Conservation (phyloP, 192 early-diverging fungal genomes). For the Bifiguratus adelaidae region DNA sequence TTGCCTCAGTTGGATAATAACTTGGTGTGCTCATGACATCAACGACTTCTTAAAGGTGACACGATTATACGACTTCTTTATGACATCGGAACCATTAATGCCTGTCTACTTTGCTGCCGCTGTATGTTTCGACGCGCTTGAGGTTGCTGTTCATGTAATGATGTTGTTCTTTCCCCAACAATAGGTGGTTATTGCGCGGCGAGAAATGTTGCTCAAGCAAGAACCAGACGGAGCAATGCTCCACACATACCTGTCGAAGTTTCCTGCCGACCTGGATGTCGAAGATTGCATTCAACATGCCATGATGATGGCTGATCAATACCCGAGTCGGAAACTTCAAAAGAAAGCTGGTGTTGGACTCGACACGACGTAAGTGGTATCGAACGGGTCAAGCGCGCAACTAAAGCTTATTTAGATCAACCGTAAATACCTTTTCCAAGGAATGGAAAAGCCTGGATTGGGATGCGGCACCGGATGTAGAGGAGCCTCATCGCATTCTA, state of each 20-base stretch:
- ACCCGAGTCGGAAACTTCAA: slow-evolving; percentile 22
- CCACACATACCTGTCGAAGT: slow-evolving; percentile 36
- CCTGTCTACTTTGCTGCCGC: slow-evolving; percentile 30
- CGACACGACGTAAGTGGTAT: slow-evolving; percentile 15
- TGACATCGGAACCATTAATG: slow-evolving; percentile 37
- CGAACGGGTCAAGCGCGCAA: not conserved
- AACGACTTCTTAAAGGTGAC: slow-evolving; percentile 24
- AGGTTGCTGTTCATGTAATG: not conserved
- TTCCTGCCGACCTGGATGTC: slow-evolving; percentile 32
- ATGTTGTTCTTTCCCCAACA: not conserved
- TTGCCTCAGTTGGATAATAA: slow-evolving; percentile 45
- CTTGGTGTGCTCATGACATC: slow-evolving; percentile 48
- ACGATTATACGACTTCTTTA: slow-evolving; percentile 38
- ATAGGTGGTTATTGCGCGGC: slow-evolving; percentile 32
- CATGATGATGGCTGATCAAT: slow-evolving; percentile 17
- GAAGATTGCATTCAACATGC: slow-evolving; percentile 22
- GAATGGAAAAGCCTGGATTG: not conserved
- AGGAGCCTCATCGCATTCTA: not conserved
- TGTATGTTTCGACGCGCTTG: slow-evolving; percentile 3
- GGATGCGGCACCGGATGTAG: not conserved
- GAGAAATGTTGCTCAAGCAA: slow-evolving; percentile 23
- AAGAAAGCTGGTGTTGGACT: slow-evolving; percentile 17
- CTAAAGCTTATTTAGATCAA: slow-evolving; percentile 2
- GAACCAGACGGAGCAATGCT: slow-evolving; percentile 30
- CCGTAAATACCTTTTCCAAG: slow-evolving; percentile 12